Conservation (phyloP, 768 basidiomycete genomes). For the Kondoa subrosea region DNA sequence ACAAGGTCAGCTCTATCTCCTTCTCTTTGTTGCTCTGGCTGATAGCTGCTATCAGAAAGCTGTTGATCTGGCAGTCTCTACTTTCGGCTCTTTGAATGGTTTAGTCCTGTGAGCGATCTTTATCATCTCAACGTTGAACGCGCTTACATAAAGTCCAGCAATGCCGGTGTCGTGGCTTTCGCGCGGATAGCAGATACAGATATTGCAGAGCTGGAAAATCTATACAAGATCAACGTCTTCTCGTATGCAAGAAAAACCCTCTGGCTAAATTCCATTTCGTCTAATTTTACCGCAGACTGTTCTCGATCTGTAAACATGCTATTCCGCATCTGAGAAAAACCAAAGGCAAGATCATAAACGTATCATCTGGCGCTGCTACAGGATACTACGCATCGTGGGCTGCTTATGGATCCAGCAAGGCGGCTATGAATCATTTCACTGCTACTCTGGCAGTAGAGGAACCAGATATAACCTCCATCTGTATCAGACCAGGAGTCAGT, state of each 20-base stretch:
- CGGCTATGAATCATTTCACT: constrained; percentile 15
- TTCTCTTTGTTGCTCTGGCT: background rate
- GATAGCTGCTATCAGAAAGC: constrained; percentile 4
- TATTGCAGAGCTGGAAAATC: constrained; percentile 8
- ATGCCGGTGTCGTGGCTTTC: constrained; percentile 7
- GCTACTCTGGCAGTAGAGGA: constrained; percentile 17
- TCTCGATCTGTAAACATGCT: constrained; percentile 13
- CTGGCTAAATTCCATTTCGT: background rate
- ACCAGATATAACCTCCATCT: constrained; percentile 16
- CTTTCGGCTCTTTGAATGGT: constrained; percentile 14
- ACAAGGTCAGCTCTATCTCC: constrained; percentile 8
- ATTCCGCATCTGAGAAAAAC: constrained; percentile 15
- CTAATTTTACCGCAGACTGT: constrained; percentile 7
- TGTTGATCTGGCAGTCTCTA: constrained; percentile 11
- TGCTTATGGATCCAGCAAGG: constrained; percentile 15
- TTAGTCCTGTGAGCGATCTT: constrained; percentile 15
- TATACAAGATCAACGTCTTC: constrained; percentile 21
- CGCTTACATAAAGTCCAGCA: background rate
- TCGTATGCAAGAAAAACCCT: background rate
- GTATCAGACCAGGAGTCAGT: constrained; percentile 11
- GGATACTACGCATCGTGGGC: constrained; percentile 12
- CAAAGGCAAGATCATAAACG: constrained; percentile 15
- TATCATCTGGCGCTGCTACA: constrained; percentile 18
- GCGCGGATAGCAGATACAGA: constrained; percentile 14
- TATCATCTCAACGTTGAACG: background rate